Base-by-base conservation (phyloP, 2,329 filamentous ascomycete species). In the Rutstroemia sydowiana region DNA sequence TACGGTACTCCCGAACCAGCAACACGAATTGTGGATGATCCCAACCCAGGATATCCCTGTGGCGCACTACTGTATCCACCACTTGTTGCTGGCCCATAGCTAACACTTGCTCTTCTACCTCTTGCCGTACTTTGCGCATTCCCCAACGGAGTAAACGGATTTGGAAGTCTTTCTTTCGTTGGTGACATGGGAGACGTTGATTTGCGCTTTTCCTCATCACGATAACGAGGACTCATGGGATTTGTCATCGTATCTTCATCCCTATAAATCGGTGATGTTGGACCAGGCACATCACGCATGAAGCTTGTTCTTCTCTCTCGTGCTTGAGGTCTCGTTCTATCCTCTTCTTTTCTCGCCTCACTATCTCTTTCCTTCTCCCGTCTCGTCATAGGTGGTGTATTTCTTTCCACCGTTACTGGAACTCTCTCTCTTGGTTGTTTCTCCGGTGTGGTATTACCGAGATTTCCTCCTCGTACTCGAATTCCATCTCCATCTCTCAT, bases 101-200 rank as follows among this genome's bases (percentile, higher is more conserved):
- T 45, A 16, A 51, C 41, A 45, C 48, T 51, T 18, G 48, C 6
- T n/a, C 48, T 45, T 18, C 48, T 51, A 3, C 21, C 26, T 16
- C 41, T 34, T 5, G 10, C 8, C 2, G 23, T 30, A 10, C 28
- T 10, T 18, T 11, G 26, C 7, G n/a, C 21, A 40, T 40, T 40
- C 36, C 5, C 20, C 20, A 42, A 9, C 10, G 48, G 48, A 0
- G 48, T 21, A 5, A 51, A 51, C 1, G 48, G 48, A 23, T 51
- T 51, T 2, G 18, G 48, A 2, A 18, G 10, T 45, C 36, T 21
- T 2, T 16, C 3, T 2, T 7, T 5, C 3, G 34, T 6, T 1
- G 41, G 3, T 3, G 41, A n/a, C 2, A 20, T 16, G 8, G 47
- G 39, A 18, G 47, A 32, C 5, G 26, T 39, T 5, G 47, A 49